Conservation (phyloP, 2,329 filamentous ascomycete genomes). For the Pochonia chlamydosporia region DNA sequence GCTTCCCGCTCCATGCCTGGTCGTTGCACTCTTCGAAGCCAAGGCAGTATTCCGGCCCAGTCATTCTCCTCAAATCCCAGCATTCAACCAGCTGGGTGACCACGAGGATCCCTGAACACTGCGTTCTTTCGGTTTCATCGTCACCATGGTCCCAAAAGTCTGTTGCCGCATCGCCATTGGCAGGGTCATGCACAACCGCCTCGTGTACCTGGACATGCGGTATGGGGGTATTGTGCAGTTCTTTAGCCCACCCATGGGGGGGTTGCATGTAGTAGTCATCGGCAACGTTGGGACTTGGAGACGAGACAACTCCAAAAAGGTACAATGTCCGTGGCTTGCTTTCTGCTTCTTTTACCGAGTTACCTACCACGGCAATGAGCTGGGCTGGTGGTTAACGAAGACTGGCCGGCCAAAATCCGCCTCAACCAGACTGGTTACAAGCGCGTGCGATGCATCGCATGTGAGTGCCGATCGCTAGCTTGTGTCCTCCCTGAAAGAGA, state of each 20-base stretch:
- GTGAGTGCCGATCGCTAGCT: slow-evolving; percentile 10
- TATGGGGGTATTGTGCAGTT: too few relatives aligned
- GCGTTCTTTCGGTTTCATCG: neutral
- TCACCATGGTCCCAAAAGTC: neutral
- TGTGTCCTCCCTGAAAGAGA: slow-evolving; percentile 10
- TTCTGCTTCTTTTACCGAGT: too few relatives aligned
- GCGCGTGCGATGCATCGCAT: slow-evolving; percentile 5
- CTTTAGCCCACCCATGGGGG: too few relatives aligned
- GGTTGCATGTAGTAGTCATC: too few relatives aligned
- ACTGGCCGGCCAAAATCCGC: neutral
- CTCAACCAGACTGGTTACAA: neutral
- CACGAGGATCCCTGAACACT: neutral
- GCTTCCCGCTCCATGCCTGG: neutral
- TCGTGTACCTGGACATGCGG: neutral
- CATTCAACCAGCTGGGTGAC: neutral
- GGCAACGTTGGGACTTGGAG: too few relatives aligned
- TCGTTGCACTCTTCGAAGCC: too few relatives aligned
- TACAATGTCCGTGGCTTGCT: too few relatives aligned
- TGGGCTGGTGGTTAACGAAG: neutral
- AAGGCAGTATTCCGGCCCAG: too few relatives aligned
- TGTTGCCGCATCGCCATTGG: neutral
- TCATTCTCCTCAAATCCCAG: too few relatives aligned
- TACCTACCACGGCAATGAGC: neutral
- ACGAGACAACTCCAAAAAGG: too few relatives aligned
- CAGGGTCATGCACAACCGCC: neutral